Conservation (phyloP, 2,329 filamentous ascomycete genomes). For the Helminthosporium solani region DNA sequence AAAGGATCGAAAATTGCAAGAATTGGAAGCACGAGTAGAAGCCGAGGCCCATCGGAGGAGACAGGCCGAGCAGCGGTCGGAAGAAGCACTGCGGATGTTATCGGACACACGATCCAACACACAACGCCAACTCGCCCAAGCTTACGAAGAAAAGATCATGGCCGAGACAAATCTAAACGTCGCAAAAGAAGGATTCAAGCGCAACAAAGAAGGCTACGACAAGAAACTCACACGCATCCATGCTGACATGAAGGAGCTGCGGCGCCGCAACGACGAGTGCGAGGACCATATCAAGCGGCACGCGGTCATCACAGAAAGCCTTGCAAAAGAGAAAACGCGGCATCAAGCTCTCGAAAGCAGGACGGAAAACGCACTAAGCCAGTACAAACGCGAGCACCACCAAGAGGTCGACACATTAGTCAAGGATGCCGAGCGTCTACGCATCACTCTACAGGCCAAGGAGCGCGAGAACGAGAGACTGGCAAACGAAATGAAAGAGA, state of each 20-base stretch:
- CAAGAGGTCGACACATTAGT: slow-evolving; percentile 62
- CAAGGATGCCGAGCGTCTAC: slow-evolving; percentile 57
- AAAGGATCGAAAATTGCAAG: slow-evolving; percentile 73
- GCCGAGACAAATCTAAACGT: slow-evolving; percentile 65
- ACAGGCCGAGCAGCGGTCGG: slow-evolving; percentile 61
- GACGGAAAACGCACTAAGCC: slow-evolving; percentile 61
- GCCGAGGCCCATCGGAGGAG: slow-evolving; percentile 63
- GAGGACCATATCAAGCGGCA: slow-evolving; percentile 51
- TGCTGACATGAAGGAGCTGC: slow-evolving; percentile 41
- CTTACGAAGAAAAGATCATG: slow-evolving; percentile 46
- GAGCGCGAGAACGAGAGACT: slow-evolving; percentile 58
- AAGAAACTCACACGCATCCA: slow-evolving; percentile 55
- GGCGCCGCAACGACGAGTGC: slow-evolving; percentile 29
- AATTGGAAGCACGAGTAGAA: slow-evolving; percentile 64
- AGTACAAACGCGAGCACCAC: slow-evolving; percentile 66
- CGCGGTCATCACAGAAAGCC: slow-evolving; percentile 70
- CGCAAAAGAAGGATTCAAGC: slow-evolving; percentile 71
- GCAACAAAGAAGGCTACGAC: slow-evolving; percentile 56
- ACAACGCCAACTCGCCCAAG: slow-evolving; percentile 63
- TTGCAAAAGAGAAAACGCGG: slow-evolving; percentile 66
- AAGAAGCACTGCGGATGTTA: slow-evolving; percentile 61
- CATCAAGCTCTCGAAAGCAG: slow-evolving; percentile 62
- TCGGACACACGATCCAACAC: slow-evolving; percentile 62
- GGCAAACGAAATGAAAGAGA: background rate
- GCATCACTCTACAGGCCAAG: slow-evolving; percentile 54